Percentiles rank a stretch among this genome's conserved stretches.
phyloP scores from a whole-genome alignment of 2,329 filamentous ascomycete species.

The Phialocephala subalpina region DNA sequence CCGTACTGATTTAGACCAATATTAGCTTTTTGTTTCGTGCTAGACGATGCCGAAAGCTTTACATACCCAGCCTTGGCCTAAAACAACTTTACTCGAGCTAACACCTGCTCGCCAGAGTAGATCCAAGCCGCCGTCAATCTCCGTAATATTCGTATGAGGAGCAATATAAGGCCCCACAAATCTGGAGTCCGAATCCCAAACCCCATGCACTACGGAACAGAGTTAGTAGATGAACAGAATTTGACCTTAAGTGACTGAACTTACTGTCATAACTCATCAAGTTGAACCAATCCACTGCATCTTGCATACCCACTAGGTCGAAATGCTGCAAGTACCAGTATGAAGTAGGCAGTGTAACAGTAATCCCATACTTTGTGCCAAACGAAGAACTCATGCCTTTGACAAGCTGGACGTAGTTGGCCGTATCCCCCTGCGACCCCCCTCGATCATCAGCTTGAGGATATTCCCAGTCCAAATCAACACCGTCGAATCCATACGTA shows the following conservation, averaged over 20 bases:
- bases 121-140: conserved; percentile 44
- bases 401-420: conserved; percentile 43
- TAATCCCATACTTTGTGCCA: conserved; percentile 44
- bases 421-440: conserved; percentile 47
- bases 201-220: conserved; percentile 38
- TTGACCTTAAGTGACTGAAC: not conserved
- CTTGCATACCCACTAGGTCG: conserved; percentile 36
- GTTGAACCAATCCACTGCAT: conserved; percentile 41
- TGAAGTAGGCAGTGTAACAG: conserved; percentile 44
- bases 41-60: no score
- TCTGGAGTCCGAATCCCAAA: conserved; percentile 34
- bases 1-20: no score
- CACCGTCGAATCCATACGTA: conserved; percentile 51
- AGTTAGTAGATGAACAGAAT: not conserved
- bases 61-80: conserved; percentile 49
- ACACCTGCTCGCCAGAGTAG: conserved; percentile 51
- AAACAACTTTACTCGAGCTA: conserved; percentile 49
- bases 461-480: conserved; percentile 57
- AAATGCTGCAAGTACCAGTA: conserved; percentile 47
- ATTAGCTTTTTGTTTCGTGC: no score
- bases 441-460: conserved; percentile 48
- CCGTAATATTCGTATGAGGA: conserved; percentile 51
- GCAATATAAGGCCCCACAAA: conserved; percentile 43
- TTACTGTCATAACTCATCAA: conserved; percentile 41
- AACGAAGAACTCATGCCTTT: conserved; percentile 18